A percentile compares a stretch with the other conserved stretches of the same genome.
Evolutionary conservation across 2,329 filamentous ascomycete genomes (phyloP).

Genomic region (Lizonia empirigonia): DNA sequence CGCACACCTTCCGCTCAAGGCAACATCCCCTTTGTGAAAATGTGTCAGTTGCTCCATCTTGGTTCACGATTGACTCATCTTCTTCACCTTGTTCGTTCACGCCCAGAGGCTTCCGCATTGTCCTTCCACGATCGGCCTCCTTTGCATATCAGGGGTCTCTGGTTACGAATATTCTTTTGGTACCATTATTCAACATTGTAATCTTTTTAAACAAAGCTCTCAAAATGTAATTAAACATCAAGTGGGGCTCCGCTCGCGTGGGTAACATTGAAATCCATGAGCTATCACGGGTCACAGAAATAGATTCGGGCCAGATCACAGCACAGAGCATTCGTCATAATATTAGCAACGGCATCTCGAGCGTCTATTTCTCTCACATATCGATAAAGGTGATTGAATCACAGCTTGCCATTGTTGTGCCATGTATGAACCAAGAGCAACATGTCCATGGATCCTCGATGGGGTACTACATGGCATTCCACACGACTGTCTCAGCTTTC

Average conservation of each 20-base stretch:
- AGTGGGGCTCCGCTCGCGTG: not conserved
- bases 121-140: not conserved
- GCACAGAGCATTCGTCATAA: not conserved
- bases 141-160: not conserved
- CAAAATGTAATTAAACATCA: not conserved
- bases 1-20: no score
- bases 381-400: slow-evolving; percentile 12
- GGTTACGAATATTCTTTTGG: not conserved
- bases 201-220: not conserved
- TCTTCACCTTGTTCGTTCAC: not conserved
- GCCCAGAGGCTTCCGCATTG: not conserved
- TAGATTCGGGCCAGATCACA: slow-evolving; percentile 13
- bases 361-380: slow-evolving; percentile 10
- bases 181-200: not conserved
- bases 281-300: slow-evolving; percentile 14
- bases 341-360: not conserved
- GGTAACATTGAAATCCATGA: slow-evolving; percentile 20
- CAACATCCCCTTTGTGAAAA: not conserved
- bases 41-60: no score
- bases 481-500: slow-evolving; percentile 19
- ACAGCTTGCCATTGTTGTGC: slow-evolving; percentile 20
- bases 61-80: not conserved
- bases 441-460: slow-evolving; percentile 17
- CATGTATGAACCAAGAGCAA: slow-evolving; percentile 24
- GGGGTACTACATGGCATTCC: slow-evolving; percentile 24